Conservation (phyloP, 2,329 filamentous ascomycete species). For the Fusarium sp. region DNA sequence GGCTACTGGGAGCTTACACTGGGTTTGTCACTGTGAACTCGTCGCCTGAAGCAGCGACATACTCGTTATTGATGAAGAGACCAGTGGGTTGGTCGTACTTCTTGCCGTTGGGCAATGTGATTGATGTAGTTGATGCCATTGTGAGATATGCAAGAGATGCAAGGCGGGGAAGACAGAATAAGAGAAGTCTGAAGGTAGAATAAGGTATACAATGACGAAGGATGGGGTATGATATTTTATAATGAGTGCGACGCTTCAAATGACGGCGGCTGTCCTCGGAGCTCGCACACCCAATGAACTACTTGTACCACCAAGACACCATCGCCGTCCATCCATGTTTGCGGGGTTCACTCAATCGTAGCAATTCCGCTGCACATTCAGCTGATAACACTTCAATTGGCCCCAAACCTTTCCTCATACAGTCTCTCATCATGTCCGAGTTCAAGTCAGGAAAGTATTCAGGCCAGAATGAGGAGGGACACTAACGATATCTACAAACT, state of each 20-base stretch:
- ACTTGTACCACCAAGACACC: background rate
- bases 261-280: background rate
- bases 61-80: slow-evolving; percentile 42
- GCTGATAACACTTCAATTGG: background rate
- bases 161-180: too few species aligned
- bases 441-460: slow-evolving; percentile 25
- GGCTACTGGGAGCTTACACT: background rate
- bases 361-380: background rate
- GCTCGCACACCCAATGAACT: background rate
- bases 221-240: slow-evolving; percentile 14
- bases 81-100: slow-evolving; percentile 50
- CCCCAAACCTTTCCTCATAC: background rate
- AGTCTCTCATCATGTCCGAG: background rate
- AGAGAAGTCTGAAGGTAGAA: background rate
- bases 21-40: slow-evolving; percentile 36
- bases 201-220: background rate
- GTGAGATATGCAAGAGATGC: background rate
- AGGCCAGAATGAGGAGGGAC: slow-evolving; percentile 7
- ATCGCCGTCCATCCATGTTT: background rate
- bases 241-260: background rate
- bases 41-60: slow-evolving; percentile 33
- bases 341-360: slow-evolving; percentile 2
- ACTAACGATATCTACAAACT: background rate
- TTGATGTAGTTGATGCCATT: slow-evolving; percentile 29
- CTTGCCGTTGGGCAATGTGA: slow-evolving; percentile 40